Evolutionary conservation across 192 early-diverging fungal genomes (phyloP).

Genomic region (Backusella psychrophila): DNA sequence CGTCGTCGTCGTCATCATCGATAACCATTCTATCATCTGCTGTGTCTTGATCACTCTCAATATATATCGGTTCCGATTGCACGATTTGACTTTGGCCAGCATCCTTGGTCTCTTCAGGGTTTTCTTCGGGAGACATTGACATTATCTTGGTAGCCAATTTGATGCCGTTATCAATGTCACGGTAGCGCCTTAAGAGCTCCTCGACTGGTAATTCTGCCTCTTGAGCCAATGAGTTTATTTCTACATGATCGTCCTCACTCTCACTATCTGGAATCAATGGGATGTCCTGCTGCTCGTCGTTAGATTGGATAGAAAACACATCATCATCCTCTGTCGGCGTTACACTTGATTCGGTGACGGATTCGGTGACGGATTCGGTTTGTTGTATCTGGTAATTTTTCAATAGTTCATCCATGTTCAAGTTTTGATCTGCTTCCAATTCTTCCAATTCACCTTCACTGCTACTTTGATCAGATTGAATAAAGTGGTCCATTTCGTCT

Average conservation of each 20-base stretch:
- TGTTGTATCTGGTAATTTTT: conserved; percentile 44
- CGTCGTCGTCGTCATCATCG: conserved; percentile 35
- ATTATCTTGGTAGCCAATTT: not conserved
- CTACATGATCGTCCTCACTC: conserved; percentile 32
- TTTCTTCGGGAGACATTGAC: not conserved
- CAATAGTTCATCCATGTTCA: conserved; percentile 59
- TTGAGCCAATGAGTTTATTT: conserved; percentile 29
- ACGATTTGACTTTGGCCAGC: conserved; percentile 28
- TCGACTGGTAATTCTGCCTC: conserved; percentile 31
- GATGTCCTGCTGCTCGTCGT: conserved; percentile 27
- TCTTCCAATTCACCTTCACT: conserved; percentile 44
- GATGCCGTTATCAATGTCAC: not conserved
- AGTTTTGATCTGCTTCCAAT: conserved; percentile 60
- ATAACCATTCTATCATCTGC: conserved; percentile 24
- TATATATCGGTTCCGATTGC: not conserved
- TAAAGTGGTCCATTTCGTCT: conserved; percentile 20
- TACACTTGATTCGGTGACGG: conserved; percentile 15
- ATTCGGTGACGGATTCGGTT: conserved; percentile 23
- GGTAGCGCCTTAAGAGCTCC: conserved; percentile 34
- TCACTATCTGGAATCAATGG: conserved; percentile 23
- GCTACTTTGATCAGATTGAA: conserved; percentile 27
- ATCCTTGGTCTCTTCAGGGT: conserved; percentile 12
- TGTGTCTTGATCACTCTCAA: conserved; percentile 18
- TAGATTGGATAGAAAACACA: conserved; percentile 5
- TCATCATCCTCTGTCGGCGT: not conserved